Evolutionary conservation across 495 filamentous ascomycete genomes (phyloP).

Genomic region (Hypoxylon lienhwacheense): DNA sequence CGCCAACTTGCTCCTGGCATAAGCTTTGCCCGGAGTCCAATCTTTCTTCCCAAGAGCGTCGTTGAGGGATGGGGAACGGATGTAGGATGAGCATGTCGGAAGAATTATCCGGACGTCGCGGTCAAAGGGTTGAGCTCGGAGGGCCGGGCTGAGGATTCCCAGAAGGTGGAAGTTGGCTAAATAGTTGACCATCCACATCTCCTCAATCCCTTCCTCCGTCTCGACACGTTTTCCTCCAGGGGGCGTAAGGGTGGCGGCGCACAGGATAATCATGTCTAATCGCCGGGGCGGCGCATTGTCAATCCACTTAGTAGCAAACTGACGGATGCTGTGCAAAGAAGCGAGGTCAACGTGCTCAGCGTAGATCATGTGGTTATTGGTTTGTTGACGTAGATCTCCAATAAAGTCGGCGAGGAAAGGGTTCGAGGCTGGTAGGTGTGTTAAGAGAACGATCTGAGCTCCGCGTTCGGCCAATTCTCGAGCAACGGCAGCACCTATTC

Average conservation of each 20-base stretch:
- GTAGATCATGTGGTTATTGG: slow-evolving; percentile 88
- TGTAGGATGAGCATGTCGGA: slow-evolving; percentile 83
- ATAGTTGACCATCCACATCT: slow-evolving; percentile 92
- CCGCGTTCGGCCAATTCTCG: slow-evolving; percentile 76
- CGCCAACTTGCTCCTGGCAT: slow-evolving; percentile 85
- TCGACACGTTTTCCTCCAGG: slow-evolving; percentile 53
- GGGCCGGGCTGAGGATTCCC: slow-evolving; percentile 81
- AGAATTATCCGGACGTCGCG: slow-evolving; percentile 88
- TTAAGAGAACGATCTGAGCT: slow-evolving; percentile 88
- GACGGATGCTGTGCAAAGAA: slow-evolving; percentile 81
- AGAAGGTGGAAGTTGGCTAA: slow-evolving; percentile 94
- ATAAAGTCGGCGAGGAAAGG: slow-evolving; percentile 91
- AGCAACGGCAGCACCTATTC: slow-evolving; percentile 79
- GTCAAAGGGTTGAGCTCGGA: slow-evolving; percentile 88
- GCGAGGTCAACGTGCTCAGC: slow-evolving; percentile 91
- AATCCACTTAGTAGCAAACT: slow-evolving; percentile 98
- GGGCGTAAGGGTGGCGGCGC: slow-evolving; percentile 74
- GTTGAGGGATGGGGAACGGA: slow-evolving; percentile 64
- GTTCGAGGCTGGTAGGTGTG: slow-evolving; percentile 75
- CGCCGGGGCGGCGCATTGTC: slow-evolving; percentile 90
- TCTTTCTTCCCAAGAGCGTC: slow-evolving; percentile 46
- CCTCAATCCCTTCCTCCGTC: slow-evolving; percentile 79
- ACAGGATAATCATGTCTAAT: slow-evolving; percentile 91
- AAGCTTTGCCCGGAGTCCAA: slow-evolving; percentile 60
- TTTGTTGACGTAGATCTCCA: slow-evolving; percentile 76